Base-by-base conservation (phyloP, 306 rosid species). In the Senna siamea region DNA sequence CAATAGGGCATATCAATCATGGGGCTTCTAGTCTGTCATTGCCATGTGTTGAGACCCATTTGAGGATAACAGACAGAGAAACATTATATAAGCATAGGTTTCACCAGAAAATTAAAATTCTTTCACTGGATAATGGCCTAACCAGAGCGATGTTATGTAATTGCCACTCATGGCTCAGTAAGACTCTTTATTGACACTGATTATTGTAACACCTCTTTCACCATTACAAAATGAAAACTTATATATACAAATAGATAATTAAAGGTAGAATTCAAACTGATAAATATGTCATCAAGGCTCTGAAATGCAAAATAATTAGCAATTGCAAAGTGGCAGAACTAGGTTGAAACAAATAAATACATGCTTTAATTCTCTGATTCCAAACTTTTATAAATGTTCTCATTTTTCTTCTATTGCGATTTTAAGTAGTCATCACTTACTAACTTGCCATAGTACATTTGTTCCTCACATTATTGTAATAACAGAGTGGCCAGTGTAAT, bases 41-140 rank as follows among this genome's bases (percentile, higher is more conserved):
- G n/a, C n/a, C n/a, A n/a, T n/a, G n/a, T 86, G 40, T 92, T 78
- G 63, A 87, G 95, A 65, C 92, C 96, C 69, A 90, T 75, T 76
- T 90, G 64, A n/a, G n/a, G n/a, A 70, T 63, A 26, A 19, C 11
- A 63, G 63, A 69, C 50, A 53, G 11, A 69, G 9, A 34, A 67
- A 46, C 69, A 63, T 66, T 56, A 20, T 22, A 61, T 78, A 68
- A 67, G 71, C 66, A 71, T 6, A 7, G 34, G 51, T n/a, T 9
- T 51, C 41, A 65, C 44, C 15, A 38, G 40, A 46, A 18, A 38
- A 59, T 34, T 5, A 15, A 68, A 51, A 32, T 77, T 51, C 8
- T 66, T n/a, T 13, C 20, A 14, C 43, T 76, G 51, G 46, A 46
- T 52, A 41, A 59, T 44, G 50, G 66, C 41, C 44, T 44, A 40